Conservation (phyloP, 2,329 filamentous ascomycete genomes). For the Fusarium sarcochroum region DNA sequence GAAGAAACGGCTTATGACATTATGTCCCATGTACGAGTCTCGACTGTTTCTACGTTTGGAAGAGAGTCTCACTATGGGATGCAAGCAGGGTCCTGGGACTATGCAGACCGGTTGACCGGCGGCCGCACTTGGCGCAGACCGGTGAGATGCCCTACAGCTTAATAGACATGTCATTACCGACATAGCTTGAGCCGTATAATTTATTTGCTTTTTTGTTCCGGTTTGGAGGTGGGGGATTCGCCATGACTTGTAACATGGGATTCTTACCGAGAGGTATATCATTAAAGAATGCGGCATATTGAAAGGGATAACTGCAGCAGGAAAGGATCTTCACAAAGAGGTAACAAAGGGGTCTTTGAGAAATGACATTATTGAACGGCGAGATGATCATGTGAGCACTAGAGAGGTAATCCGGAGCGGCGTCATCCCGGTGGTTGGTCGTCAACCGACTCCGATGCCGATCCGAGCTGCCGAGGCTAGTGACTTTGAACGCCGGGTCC, state of each 20-base stretch:
- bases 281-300: conserved; percentile 12
- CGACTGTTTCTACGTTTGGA: not conserved
- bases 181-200: not conserved
- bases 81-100: not conserved
- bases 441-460: conserved; percentile 1
- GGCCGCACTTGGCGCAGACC: conserved; percentile 10
- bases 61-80: not conserved
- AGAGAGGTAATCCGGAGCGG: not conserved
- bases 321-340: conserved; percentile 11
- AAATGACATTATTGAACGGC: conserved; percentile 19
- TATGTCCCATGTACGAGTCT: not conserved
- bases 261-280: not conserved
- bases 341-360: not conserved
- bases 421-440: not conserved
- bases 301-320: not conserved
- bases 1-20: not conserved
- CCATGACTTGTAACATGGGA: conserved; percentile 9
- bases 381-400: conserved; percentile 28
- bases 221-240: not conserved
- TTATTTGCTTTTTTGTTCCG: conserved; percentile 8
- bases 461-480: conserved; percentile 14
- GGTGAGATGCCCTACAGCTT: conserved; percentile 18
- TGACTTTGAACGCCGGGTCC: conserved; percentile 6
- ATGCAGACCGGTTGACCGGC: conserved; percentile 11
- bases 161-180: conserved; percentile 26